Base-by-base conservation (phyloP, 345 rosid genomes). In the Eucalyptus leucophloia region DNA sequence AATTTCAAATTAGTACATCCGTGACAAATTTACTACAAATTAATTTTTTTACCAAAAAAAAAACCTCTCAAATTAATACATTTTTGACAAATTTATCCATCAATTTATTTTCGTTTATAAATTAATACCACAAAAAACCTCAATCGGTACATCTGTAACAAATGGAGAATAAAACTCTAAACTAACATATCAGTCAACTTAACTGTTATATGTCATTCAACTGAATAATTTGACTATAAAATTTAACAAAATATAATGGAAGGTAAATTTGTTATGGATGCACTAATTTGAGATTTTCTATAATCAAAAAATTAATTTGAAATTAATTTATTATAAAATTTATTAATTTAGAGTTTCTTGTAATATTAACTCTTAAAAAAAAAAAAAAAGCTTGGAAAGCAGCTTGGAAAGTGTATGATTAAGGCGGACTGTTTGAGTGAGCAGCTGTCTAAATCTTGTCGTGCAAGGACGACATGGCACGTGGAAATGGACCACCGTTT, bases 1-100 rank as follows among this genome's bases (percentile, higher is more conserved):
- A 62, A 30, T 4, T 3, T 0, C 2, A 30, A 65, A 65, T 5
- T 7, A 0, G 0, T 14, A 30, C 0, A 65, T 15, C 0, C 1
- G 0, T 15, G 1, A n/a, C 1, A 65, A 65, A 65, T 30, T 65
- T 62, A 62, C 5, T 9, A 0, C 0, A 23, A 56, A 24, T 0
- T 0, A 56, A 9, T 56, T 23, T 56, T 54, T 23, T 56, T 21
- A 4, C 0, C 0, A 23, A 53, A 23, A 56, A 23, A 54, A 56
- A 56, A 54, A 8, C 0, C 12, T 23, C 13, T 24, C 6, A 2
- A 56, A 10, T 56, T 56, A 3, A 2, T 56, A 23, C 0, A 56
- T 56, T 56, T 23, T 0, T 4, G 0, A 56, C 30, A 23, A 56
- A 56, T 2, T 23, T 56, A 24, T 56, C 12, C 10, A 53, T 2